Evolutionary conservation across 169 alveolate genomes (phyloP).

Genomic region (Cryptosporidium baileyi): DNA sequence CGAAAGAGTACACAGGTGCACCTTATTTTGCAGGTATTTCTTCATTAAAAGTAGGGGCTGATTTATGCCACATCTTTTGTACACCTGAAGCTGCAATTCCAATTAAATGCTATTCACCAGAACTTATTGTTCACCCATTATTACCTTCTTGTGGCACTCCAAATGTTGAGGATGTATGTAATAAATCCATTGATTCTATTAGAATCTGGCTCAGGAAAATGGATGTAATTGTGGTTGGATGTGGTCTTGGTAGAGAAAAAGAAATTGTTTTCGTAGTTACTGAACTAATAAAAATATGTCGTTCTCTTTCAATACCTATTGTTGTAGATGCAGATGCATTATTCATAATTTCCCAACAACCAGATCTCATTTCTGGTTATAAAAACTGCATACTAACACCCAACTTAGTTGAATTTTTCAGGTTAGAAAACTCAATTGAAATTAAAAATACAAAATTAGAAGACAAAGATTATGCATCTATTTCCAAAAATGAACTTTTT

Average conservation of each 20-base stretch:
- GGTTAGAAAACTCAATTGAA: conserved; percentile 57
- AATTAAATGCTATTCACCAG: conserved; percentile 91
- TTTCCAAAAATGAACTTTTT: neutral
- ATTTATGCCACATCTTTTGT: conserved; percentile 87
- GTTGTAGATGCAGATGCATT: conserved; percentile 88
- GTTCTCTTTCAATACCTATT: conserved; percentile 73
- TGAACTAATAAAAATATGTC: conserved; percentile 71
- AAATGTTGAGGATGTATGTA: conserved; percentile 64
- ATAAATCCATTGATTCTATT: conserved; percentile 70
- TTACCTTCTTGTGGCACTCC: conserved; percentile 18
- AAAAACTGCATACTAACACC: conserved; percentile 83
- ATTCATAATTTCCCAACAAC: conserved; percentile 74
- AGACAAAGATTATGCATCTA: neutral
- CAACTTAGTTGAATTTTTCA: conserved; percentile 79
- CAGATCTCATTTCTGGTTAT: conserved; percentile 8
- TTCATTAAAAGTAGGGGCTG: conserved; percentile 88
- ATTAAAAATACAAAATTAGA: conserved; percentile 55
- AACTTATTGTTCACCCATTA: conserved; percentile 89
- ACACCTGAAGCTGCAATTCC: conserved; percentile 87
- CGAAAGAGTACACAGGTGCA: conserved; percentile 90
- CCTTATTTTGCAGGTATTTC: conserved; percentile 90
- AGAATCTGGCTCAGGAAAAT: conserved; percentile 77
- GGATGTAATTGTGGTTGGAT: conserved; percentile 86
- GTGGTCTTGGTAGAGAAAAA: conserved; percentile 89
- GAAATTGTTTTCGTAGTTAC: conserved; percentile 70